Evolutionary conservation across 176 grass and related monocot species (phyloP).

Genomic region (Lolium rigidum): DNA sequence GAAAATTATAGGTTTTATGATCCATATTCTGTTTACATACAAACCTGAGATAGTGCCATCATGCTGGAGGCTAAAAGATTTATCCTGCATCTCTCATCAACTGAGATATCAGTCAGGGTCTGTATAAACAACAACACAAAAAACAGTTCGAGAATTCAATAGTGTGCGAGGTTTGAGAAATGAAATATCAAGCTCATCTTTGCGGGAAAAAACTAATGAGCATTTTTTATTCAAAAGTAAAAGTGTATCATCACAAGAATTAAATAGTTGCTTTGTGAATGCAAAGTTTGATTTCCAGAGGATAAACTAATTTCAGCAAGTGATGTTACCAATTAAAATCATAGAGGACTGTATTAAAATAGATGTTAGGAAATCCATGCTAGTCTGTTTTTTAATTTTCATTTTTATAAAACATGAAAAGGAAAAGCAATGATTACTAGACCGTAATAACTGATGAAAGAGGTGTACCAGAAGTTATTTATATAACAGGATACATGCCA

Average conservation of each 20-base stretch:
- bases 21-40: neutral
- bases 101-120: conserved; percentile 60
- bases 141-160: conserved; percentile 25
- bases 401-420: conserved; percentile 5
- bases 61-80: conserved; percentile 84
- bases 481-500: neutral
- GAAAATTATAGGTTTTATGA: neutral
- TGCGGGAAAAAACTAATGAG: neutral
- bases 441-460: conserved; percentile 5
- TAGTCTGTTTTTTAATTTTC: conserved; percentile 17
- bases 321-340: neutral
- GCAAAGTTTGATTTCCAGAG: conserved; percentile 8
- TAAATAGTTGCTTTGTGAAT: conserved; percentile 13
- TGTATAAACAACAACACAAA: conserved; percentile 54
- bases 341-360: neutral
- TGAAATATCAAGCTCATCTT: conserved; percentile 6
- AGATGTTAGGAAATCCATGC: neutral
- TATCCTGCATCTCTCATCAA: conserved; percentile 86
- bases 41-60: conserved; percentile 70
- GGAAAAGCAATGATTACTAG: neutral
- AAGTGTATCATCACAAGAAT: neutral
- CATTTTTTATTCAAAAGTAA: conserved; percentile 14
- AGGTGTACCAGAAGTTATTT: neutral
- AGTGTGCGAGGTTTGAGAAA: neutral
- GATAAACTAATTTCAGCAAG: conserved; percentile 8